Base-by-base conservation (phyloP, 306 rosid species). In the Vachellia pachyceras region DNA sequence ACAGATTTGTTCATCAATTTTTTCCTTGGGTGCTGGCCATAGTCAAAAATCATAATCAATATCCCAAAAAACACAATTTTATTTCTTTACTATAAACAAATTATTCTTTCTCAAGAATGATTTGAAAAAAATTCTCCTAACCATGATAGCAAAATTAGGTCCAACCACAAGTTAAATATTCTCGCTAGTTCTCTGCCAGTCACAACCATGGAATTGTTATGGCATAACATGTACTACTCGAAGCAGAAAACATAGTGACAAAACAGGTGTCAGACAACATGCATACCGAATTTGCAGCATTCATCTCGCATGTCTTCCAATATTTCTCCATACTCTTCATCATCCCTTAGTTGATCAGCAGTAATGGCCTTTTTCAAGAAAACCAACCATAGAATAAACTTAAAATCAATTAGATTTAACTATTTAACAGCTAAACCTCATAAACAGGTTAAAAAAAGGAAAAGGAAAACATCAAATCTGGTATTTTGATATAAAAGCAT, bases 251-350 rank as follows among this genome's bases (percentile, higher is more conserved):
- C n/a, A n/a, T 45, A 10, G 47, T 36, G 50, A 79, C 4, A 45
- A 17, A 14, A 71, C 3, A 61, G 58, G 35, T 35, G 47, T 70
- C 49, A 52, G 44, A 54, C 41, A 52, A 69, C 46, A 77, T 65
- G 84, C 84, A 67, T 86, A 92, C 97, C 97, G 72, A 92, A 92
- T 87, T 92, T 92, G 85, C 94, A 37, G 87, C 97, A 90, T 67
- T 92, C 97, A 77, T 90, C 94, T 73, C 86, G 85, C 97, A 92
- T 92, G 84, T 92, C 97, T 81, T 90, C 95, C 83, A 89, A 77
- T 77, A 92, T 92, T 85, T 92, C 97, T 69, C 77, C 87, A 14
- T 92, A 92, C 66, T 86, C 94, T 37, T 73, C 88, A 67, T 89
- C 89, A 72, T 90, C 85, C 52, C 45, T 36, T 79, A 92, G 87